Conservation (phyloP, 2,329 filamentous ascomycete species). For the Diaporthe vaccinii region DNA sequence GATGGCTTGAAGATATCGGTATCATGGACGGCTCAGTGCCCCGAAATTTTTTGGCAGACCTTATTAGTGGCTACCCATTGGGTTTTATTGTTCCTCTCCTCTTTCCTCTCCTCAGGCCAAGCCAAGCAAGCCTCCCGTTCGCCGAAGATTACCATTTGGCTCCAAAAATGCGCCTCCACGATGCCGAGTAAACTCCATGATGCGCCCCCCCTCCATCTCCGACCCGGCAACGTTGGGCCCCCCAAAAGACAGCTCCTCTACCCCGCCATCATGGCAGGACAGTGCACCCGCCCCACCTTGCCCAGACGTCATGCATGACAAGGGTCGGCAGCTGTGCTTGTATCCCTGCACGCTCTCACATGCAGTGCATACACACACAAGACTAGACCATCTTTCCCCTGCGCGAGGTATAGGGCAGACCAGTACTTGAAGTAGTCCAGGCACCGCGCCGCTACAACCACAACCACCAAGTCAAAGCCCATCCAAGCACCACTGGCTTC, state of each 20-base stretch:
- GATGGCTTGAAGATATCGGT: conserved; percentile 20
- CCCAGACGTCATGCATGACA: conserved; percentile 30
- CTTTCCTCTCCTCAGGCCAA: conserved; percentile 11
- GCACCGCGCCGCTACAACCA: not conserved
- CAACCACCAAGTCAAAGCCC: not conserved
- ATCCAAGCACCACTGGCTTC: not conserved
- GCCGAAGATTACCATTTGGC: conserved; percentile 28
- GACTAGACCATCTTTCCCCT: not conserved
- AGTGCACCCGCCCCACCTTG: conserved; percentile 12
- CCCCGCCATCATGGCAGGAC: conserved; percentile 29
- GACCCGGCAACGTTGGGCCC: not conserved
- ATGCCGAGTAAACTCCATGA: conserved; percentile 43
- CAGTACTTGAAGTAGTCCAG: not conserved
- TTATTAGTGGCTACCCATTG: not conserved
- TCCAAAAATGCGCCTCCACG: conserved; percentile 29
- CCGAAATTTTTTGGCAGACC: not conserved
- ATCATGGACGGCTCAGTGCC: conserved; percentile 16
- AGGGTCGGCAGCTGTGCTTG: not conserved
- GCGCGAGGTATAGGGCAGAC: not conserved
- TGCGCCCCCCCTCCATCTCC: not conserved
- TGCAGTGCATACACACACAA: not conserved
- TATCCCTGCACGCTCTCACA: conserved; percentile 13
- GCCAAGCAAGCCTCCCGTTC: not conserved
- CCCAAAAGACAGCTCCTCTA: conserved; percentile 15
- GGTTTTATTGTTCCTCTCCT: conserved; percentile 16